Evolutionary conservation across 768 basidiomycete genomes (phyloP).

Genomic region (Tulasnella sp.): DNA sequence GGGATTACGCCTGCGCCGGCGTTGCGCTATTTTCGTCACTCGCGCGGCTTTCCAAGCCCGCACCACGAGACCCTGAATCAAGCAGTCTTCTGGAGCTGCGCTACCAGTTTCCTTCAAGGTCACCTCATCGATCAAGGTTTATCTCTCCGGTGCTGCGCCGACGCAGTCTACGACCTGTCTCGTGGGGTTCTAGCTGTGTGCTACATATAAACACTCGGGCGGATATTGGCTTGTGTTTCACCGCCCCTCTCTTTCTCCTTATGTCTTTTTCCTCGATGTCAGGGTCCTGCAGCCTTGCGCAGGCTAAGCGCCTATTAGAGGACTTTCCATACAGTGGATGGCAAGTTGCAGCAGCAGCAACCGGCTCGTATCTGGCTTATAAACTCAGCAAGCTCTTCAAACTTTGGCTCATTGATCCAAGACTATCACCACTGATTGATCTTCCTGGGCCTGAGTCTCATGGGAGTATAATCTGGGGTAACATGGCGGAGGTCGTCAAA

Average conservation of each 20-base stretch:
- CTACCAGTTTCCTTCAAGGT: not conserved
- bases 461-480: slow-evolving; percentile 51
- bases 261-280: not conserved
- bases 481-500: slow-evolving; percentile 51
- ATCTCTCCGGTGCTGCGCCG: not conserved
- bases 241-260: not conserved
- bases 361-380: not conserved
- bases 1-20: too few species aligned
- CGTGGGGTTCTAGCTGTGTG: not conserved
- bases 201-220: not conserved
- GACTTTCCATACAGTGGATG: not conserved
- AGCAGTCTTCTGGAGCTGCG: not conserved
- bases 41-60: too few species aligned
- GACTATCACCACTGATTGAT: slow-evolving; percentile 50
- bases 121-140: not conserved
- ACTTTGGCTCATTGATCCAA: not conserved
- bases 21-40: too few species aligned
- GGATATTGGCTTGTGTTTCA: not conserved
- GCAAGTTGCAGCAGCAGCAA: not conserved
- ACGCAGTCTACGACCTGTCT: not conserved
- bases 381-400: not conserved
- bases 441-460: slow-evolving; percentile 53
- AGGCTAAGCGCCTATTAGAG: not conserved
- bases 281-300: not conserved
- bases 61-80: not conserved